phyloP scores from a whole-genome alignment of 441 rosid species.

The Erodium trifolium region DNA sequence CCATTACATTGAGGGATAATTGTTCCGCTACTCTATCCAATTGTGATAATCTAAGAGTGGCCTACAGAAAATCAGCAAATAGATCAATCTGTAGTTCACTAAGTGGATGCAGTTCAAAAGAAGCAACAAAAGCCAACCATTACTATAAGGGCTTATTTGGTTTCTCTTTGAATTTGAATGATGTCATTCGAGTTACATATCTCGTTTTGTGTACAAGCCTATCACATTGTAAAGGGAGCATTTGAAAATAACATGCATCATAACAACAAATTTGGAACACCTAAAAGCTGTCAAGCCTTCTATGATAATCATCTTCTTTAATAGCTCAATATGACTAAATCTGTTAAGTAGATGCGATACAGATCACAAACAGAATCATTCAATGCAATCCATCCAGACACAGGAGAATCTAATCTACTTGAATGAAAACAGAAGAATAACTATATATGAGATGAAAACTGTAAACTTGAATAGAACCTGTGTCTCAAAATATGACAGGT shows the following conservation, averaged over 20 bases:
- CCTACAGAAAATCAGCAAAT: slow-evolving; percentile 44
- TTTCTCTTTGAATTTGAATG: background rate
- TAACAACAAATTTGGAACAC: background rate
- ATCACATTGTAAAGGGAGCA: background rate
- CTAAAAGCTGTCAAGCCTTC: background rate
- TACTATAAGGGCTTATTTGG: background rate
- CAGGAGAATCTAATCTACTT: background rate
- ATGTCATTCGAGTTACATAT: background rate
- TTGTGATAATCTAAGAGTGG: slow-evolving; percentile 73
- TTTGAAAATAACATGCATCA: background rate
- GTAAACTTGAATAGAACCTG: slow-evolving; percentile 44
- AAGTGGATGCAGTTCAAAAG: background rate
- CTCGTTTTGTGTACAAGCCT: background rate
- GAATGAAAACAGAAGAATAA: slow-evolving; percentile 7
- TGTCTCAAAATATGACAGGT: slow-evolving; percentile 60
- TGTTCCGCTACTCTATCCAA: slow-evolving; percentile 80
- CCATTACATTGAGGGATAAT: slow-evolving; percentile 79
- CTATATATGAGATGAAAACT: background rate
- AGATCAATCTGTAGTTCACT: background rate
- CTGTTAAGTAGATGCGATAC: background rate
- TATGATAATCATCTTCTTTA: background rate
- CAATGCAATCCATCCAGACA: background rate
- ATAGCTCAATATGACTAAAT: background rate
- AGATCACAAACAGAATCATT: background rate
- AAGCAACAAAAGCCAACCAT: background rate